These are phyloP conservation scores for Polyporus arcularius DNA, from an alignment of 768 basidiomycete genomes.

Conservation along the genomic window DNA sequence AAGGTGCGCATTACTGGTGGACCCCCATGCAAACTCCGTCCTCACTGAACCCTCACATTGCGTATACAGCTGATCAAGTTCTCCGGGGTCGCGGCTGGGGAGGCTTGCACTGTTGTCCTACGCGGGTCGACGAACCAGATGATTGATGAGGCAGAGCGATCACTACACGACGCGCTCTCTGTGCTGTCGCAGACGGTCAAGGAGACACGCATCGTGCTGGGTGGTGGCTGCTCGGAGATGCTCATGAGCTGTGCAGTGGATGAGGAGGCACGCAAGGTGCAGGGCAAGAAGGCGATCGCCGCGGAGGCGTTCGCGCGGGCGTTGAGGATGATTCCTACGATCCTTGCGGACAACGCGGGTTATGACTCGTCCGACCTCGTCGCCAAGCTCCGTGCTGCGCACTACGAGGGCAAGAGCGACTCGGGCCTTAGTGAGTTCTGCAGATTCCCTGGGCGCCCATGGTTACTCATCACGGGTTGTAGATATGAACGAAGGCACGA, in stretches of 20 bases:
- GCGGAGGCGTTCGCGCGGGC: conserved; percentile 90
- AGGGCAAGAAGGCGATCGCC: conserved; percentile 95
- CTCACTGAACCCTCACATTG: neutral
- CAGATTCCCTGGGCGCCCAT: neutral
- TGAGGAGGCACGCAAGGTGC: conserved; percentile 77
- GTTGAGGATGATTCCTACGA: conserved; percentile 92
- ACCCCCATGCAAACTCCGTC: neutral
- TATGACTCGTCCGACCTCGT: conserved; percentile 98
- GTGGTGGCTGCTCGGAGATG: conserved; percentile 99
- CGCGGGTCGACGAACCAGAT: conserved; percentile 98
- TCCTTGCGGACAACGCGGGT: conserved; percentile 96
- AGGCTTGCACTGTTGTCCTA: conserved; percentile 97
- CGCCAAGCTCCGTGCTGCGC: conserved; percentile 84
- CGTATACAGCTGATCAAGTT: conserved; percentile 89
- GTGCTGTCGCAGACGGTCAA: conserved; percentile 97
- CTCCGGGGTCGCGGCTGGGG: conserved; percentile 96
- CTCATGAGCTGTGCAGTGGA: conserved; percentile 95
- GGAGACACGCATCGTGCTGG: conserved; percentile 92
- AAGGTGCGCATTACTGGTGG: conserved; percentile 56
- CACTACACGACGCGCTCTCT: conserved; percentile 94
- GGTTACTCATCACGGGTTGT: neutral
- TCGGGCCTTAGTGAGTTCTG: conserved; percentile 78
- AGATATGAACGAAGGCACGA: conserved; percentile 88
- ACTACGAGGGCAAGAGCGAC: conserved; percentile 85
- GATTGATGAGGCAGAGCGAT: conserved; percentile 98